These are phyloP conservation scores for Talaromyces sp. DNA, from an alignment of 2,329 filamentous ascomycete species.

Conservation along the genomic window DNA sequence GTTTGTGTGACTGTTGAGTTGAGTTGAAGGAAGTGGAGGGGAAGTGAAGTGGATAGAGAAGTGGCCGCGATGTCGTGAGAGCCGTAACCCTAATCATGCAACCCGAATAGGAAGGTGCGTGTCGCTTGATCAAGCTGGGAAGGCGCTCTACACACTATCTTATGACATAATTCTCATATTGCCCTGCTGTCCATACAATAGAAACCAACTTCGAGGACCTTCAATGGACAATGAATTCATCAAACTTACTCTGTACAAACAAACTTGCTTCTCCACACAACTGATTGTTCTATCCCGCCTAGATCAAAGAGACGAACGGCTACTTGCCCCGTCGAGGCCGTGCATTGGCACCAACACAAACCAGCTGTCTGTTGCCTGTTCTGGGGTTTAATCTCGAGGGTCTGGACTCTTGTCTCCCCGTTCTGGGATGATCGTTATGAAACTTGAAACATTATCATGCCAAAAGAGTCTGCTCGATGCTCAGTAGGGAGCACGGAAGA, in stretches of 20 bases:
- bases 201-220: neutral
- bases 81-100: neutral
- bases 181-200: neutral
- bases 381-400: neutral
- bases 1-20: neutral
- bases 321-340: neutral
- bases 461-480: neutral
- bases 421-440: conserved; percentile 1
- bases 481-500: neutral
- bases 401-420: neutral
- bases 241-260: neutral
- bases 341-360: neutral
- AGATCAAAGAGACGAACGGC: neutral
- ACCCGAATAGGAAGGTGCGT: neutral
- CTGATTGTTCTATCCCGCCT: neutral
- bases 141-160: neutral
- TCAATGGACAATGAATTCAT: neutral
- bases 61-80: neutral
- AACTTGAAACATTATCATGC: neutral
- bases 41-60: neutral
- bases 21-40: neutral
- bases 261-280: neutral
- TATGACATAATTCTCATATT: neutral
- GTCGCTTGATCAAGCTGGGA: neutral
- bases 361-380: neutral